These are phyloP conservation scores for Naumovozyma dairenensis DNA, from an alignment of 805 yeast species.

Conservation along the genomic window DNA sequence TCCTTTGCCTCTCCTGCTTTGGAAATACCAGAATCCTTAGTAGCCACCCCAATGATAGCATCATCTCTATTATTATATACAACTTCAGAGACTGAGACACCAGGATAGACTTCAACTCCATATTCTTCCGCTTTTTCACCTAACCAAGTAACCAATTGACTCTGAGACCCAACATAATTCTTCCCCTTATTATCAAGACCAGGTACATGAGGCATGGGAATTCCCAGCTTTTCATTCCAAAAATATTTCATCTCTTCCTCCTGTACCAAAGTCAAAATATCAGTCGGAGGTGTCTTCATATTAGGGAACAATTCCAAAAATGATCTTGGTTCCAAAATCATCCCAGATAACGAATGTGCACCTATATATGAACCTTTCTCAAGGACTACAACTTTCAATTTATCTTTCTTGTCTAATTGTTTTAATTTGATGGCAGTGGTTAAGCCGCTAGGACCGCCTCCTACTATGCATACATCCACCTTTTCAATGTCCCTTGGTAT, in stretches of 20 bases:
- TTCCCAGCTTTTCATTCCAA: conserved; percentile 41
- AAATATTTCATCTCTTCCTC: conserved; percentile 65
- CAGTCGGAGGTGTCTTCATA: conserved; percentile 44
- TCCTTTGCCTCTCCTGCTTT: conserved; percentile 68
- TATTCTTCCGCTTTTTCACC: conserved; percentile 84
- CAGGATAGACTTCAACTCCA: conserved; percentile 91
- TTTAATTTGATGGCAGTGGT: conserved; percentile 87
- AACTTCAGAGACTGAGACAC: conserved; percentile 75
- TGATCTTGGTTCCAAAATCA: conserved; percentile 86
- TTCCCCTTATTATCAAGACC: conserved; percentile 73
- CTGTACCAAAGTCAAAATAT: conserved; percentile 63
- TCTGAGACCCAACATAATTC: conserved; percentile 78
- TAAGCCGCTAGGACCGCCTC: conserved; percentile 96
- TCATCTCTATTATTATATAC: conserved; percentile 47
- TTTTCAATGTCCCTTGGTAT: conserved; percentile 64
- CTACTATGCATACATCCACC: conserved; percentile 92
- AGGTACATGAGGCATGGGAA: conserved; percentile 87
- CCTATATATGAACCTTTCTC: conserved; percentile 95
- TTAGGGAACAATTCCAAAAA: conserved; percentile 58
- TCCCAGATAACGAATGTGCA: conserved; percentile 85
- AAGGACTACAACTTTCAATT: conserved; percentile 73
- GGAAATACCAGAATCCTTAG: conserved; percentile 83
- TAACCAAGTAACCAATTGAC: conserved; percentile 70
- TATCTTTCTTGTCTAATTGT: conserved; percentile 70
- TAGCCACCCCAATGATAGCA: conserved; percentile 78